Base-by-base conservation (phyloP, 805 yeast species). In the Candida gorgasii region DNA sequence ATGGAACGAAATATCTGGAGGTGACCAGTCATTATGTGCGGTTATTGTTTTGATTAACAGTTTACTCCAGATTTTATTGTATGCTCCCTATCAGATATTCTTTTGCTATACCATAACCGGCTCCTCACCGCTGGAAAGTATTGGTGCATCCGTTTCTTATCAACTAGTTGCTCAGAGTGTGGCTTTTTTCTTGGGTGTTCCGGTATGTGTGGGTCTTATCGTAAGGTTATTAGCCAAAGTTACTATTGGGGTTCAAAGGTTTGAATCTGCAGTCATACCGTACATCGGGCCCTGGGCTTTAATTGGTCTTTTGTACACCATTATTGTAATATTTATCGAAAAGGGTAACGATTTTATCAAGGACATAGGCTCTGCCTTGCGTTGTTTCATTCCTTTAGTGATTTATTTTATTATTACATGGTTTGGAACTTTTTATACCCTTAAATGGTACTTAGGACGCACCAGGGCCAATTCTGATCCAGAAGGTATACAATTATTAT, bases 1-100 rank as follows among this genome's bases (percentile, higher is more conserved):
- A 19, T 79, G 84, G 84, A 79, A 74, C 51, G 70, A 74, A 22
- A 61, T 79, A 13, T 78, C 82, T 2, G 69, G 60, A 6, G 84
- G 84, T 5, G 80, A 78, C 51, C 58, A 60, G 35, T 66, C 65
- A 30, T 55, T 76, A 32, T 79, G 84, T 57, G 80, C 78, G 3
- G 50, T 76, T 6, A 50, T 79, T n/a, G 82, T 79, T 2, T 58
- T 76, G 5, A 53, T 76, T 33, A 79, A 79, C 57, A 71, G 79
- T 39, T 28, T 77, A 15, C 51, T 79, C 27, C 84, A 79, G 53
- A 62, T 79, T 36, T 63, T 72, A 0, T 61, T 79, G 15, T 77
- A 71, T 55, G 81, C 81, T 3, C 83, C 84, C 6, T 66, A 70
- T 43, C 71, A 74, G 42, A 55, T 74, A 23, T 67, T 78, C 37